phyloP scores from a whole-genome alignment of 1,284 basidiomycete genomes.

The Xerocomus amazonicus region DNA sequence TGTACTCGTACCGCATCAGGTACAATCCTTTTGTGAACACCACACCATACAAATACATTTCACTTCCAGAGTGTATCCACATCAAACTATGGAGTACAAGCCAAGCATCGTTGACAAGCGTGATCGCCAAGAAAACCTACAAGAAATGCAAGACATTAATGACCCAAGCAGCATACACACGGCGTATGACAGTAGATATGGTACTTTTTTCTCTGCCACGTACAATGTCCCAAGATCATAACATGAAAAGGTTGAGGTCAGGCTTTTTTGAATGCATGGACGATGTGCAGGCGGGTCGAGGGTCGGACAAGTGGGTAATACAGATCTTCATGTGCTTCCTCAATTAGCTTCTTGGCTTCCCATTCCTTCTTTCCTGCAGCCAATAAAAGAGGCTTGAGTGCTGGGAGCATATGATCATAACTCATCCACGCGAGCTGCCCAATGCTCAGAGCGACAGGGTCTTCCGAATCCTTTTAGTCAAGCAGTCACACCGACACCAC shows the following conservation, averaged over 20 bases:
- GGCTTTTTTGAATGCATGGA: constrained; percentile 49
- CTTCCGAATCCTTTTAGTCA: constrained; percentile 17
- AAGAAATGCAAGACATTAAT: constrained; percentile 14
- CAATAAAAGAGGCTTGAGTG: constrained; percentile 56
- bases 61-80: background rate
- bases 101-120: constrained; percentile 1
- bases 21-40: background rate
- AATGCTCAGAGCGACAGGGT: constrained; percentile 47
- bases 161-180: constrained; percentile 15
- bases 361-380: constrained; percentile 48
- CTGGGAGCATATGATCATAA: constrained; percentile 59
- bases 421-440: constrained; percentile 70
- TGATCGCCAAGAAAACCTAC: constrained; percentile 11
- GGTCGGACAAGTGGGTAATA: constrained; percentile 54
- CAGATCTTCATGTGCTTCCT: constrained; percentile 60
- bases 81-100: constrained; percentile 15
- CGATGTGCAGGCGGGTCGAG: constrained; percentile 54
- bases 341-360: constrained; percentile 51
- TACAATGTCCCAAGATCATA: constrained; percentile 33
- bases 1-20: constrained; percentile 20
- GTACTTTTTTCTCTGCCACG: constrained; percentile 26
- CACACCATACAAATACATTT: constrained; percentile 16
- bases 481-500: background rate
- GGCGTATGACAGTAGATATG: constrained; percentile 16
- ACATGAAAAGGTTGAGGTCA: constrained; percentile 36